These are phyloP conservation scores for Colletotrichum sp. DNA, from an alignment of 2,329 filamentous ascomycete species.

Conservation along the genomic window DNA sequence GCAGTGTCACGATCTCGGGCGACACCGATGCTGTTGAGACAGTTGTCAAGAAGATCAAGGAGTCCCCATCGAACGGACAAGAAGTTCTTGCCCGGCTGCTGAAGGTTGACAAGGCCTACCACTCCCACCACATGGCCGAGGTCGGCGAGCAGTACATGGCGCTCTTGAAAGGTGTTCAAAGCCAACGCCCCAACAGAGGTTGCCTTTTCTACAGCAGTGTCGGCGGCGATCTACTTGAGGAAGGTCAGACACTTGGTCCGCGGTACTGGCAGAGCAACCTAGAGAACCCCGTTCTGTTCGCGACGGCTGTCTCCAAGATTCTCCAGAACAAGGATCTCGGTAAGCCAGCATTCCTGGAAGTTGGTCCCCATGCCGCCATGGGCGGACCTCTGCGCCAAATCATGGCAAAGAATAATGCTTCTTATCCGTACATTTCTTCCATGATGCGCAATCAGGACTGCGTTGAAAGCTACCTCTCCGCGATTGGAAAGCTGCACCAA, in stretches of 20 bases:
- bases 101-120: conserved; percentile 45
- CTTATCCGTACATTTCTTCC: background rate
- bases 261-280: conserved; percentile 50
- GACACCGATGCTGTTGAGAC: conserved; percentile 22
- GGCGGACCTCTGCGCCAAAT: conserved; percentile 23
- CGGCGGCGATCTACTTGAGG: conserved; percentile 28
- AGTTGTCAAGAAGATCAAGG: conserved; percentile 30
- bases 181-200: background rate
- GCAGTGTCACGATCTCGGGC: conserved; percentile 32
- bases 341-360: conserved; percentile 16
- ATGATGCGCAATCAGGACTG: conserved; percentile 6
- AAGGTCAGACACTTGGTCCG: background rate
- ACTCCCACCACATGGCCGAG: conserved; percentile 31
- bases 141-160: conserved; percentile 18
- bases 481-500: conserved; percentile 11
- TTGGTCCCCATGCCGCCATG: conserved; percentile 25
- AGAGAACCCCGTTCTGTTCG: conserved; percentile 45
- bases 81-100: conserved; percentile 34
- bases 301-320: conserved; percentile 35
- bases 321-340: background rate
- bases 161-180: background rate
- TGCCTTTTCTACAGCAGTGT: conserved; percentile 33
- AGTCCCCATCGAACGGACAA: conserved; percentile 16
- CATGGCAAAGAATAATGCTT: background rate
- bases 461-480: background rate